phyloP scores from a whole-genome alignment of 2,329 filamentous ascomycete genomes.

The Scleromitrula shiraiana region DNA sequence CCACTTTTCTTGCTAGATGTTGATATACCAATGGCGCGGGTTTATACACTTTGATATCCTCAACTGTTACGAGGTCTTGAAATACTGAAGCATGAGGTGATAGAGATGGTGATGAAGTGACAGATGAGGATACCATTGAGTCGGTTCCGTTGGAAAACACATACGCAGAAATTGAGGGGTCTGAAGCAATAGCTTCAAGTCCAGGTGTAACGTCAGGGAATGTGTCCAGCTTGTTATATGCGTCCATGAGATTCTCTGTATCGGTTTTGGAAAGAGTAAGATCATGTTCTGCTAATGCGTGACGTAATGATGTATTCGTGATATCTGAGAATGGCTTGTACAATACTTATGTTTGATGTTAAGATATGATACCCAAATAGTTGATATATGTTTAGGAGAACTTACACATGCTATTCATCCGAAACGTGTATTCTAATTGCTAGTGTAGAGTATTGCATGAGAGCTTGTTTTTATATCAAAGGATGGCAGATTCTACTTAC shows the following conservation, averaged over 20 bases:
- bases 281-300: slow-evolving; percentile 53
- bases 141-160: slow-evolving; percentile 65
- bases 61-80: slow-evolving; percentile 50
- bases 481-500: background rate
- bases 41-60: slow-evolving; percentile 55
- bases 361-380: too few species aligned
- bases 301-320: slow-evolving; percentile 52
- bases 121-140: slow-evolving; percentile 53
- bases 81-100: slow-evolving; percentile 40
- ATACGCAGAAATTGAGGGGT: slow-evolving; percentile 37
- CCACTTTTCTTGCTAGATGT: slow-evolving; percentile 32
- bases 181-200: slow-evolving; percentile 39
- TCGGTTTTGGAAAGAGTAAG: slow-evolving; percentile 37
- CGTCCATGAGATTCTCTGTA: slow-evolving; percentile 46
- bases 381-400: slow-evolving; percentile 11
- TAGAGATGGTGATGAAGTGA: slow-evolving; percentile 49
- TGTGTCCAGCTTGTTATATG: slow-evolving; percentile 55
- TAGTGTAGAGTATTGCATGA: slow-evolving; percentile 31
- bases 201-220: slow-evolving; percentile 56
- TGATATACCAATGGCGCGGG: slow-evolving; percentile 54
- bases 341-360: too few species aligned
- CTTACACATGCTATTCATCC: slow-evolving; percentile 66
- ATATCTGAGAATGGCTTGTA: slow-evolving; percentile 57
- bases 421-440: slow-evolving; percentile 72
- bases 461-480: background rate